Base-by-base conservation (phyloP, 2,329 filamentous ascomycete genomes). In the Hypoxylon sp. region DNA sequence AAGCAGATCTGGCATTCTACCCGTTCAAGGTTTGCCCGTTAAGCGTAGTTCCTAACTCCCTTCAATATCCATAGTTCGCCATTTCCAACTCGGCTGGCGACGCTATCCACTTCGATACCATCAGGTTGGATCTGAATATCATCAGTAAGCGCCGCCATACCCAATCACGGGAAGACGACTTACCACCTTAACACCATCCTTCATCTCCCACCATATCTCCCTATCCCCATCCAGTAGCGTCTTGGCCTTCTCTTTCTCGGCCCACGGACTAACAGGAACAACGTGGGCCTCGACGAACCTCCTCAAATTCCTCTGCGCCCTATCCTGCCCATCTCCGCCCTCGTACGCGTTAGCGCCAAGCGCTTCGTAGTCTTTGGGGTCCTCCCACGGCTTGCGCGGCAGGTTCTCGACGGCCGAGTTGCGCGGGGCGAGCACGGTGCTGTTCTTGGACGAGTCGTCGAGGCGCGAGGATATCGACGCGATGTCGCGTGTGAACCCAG, bases 211-310 rank as follows among this genome's bases (percentile, higher is more conserved):
- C 90, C 91, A 97, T 49, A 98, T 76, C 71, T 91, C 88, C 58
- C 84, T 84, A 3, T 83, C 84, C 0, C 79, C 82, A 0, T 91
- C 91, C 7, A 89, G 82, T 50, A 93, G 71, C 0, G 91, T 91
- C 80, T 89, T 85, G 0, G 87, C 83, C 78, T 90, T 93, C 68
- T 83, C 78, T 0, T 83, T 82, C 71, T 91, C 87, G 24, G 81
- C 78, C 94, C 95, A 98, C 0, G 93, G 93, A 73, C 88, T 92
- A 3, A 80, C 78, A 0, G 88, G 84, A 3, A 98, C 85, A 55
- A 97, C 84, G 79, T 99, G 96, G 46, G 91, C 90, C 80, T 96
- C 90, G 1, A 97, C 92, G 77, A 98, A 98, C 38, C 86, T 83
- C 73, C 85, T 84, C 67, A 98, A 77, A 74, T 98, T 98, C 70